Evolutionary conservation across 768 basidiomycete species (phyloP), one percentile per base, ranked within the genome.

Genomic region (Agaricus blazei): DNA sequence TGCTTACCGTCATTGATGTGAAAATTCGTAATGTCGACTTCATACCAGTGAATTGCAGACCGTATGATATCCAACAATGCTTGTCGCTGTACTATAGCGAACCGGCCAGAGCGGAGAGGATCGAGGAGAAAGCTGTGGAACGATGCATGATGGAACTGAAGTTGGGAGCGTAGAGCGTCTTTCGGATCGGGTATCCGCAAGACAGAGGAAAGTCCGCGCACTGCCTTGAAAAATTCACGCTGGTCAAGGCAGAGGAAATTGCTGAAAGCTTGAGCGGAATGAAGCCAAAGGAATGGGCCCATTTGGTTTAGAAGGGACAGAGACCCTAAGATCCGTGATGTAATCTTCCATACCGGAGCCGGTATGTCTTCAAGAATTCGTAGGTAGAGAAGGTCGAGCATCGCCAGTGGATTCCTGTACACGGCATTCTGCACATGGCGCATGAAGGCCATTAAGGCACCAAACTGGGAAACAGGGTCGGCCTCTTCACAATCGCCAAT

Each of bases 331-430:
- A 54, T 40, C 27, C 28, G 53, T 28, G 31, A 31, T 9, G 31
- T 31, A 9, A 5, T 31, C 4, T 15, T 28, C 14, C 24, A 29
- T 12, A 47, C 24, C n/a, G 19, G n/a, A 1, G 37, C 8, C 3
- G 52, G 31, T 38, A 47, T 9, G 2, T 38, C 52, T 9, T 11
- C 9, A 8, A 54, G 37, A 36, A 54, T 38, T 2, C 26, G 36
- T 12, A 24, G 28, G 15, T 54, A 54, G 23, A 54, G 34, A 5
- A 54, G 36, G 23, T 54, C 52, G 29, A 54, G 44, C n/a, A 24
- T 7, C 1, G 14, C 44, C 44, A 46, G 34, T 4, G 52, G 52
- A 24, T 38, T 54, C 9, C 34, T 47, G 11, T 15, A 23, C 7
- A 31, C 52, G 0, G 15, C 12, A 3, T 26, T n/a, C 29, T 54